These are phyloP conservation scores for Rubia balearica DNA, from an alignment of 305 asterid species.

Conservation along the genomic window DNA sequence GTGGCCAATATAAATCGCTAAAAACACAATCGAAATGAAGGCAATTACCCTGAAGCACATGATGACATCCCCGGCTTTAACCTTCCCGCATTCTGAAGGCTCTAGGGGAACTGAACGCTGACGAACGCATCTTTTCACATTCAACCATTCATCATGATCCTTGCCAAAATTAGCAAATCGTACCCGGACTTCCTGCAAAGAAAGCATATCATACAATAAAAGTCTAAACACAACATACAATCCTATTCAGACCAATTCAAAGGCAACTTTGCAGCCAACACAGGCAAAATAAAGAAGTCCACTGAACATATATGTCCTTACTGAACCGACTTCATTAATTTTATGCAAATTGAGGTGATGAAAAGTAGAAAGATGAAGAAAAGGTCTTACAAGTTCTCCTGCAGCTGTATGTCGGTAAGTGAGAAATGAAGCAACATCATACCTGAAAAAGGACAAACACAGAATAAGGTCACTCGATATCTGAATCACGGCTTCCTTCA, in stretches of 20 bases:
- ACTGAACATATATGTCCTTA: background rate
- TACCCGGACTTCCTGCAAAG: constrained; percentile 59
- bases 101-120: constrained; percentile 77
- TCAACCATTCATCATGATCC: constrained; percentile 86
- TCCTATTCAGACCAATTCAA: background rate
- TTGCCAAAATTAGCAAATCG: constrained; percentile 66
- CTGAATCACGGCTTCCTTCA: background rate
- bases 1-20: background rate
- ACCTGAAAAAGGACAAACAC: constrained; percentile 37
- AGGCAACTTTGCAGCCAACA: background rate
- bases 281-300: background rate
- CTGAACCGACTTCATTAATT: background rate
- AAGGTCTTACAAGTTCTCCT: constrained; percentile 60
- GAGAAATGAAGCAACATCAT: constrained; percentile 61
- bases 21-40: constrained; percentile 9
- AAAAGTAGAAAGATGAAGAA: constrained; percentile 4
- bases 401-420: constrained; percentile 38
- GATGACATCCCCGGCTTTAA: constrained; percentile 56
- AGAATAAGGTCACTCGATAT: background rate
- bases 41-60: constrained; percentile 65
- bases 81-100: constrained; percentile 54
- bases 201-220: background rate
- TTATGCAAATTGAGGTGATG: background rate
- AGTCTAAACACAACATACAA: background rate
- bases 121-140: constrained; percentile 42